These are phyloP conservation scores for Anacardium occidentale DNA, from an alignment of 345 rosid species.

Conservation along the genomic window DNA sequence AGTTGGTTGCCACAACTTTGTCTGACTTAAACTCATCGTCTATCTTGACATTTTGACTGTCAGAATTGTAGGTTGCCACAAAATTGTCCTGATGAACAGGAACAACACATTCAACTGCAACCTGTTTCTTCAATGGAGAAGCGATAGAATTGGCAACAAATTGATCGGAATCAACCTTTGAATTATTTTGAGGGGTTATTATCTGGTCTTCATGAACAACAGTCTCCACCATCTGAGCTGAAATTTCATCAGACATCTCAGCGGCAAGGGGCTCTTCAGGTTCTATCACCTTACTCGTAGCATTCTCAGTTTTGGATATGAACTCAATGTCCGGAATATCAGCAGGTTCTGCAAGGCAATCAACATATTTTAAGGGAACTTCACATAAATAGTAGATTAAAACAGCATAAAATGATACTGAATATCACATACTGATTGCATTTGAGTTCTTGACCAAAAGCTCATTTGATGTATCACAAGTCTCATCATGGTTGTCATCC, in stretches of 20 bases:
- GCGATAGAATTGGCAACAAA: not conserved
- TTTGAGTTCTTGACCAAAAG: constrained; percentile 6
- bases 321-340: not conserved
- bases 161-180: not conserved
- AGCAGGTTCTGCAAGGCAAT: constrained; percentile 17
- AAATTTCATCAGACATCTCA: not conserved
- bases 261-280: not conserved
- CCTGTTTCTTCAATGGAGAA: not conserved
- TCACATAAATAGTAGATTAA: not conserved
- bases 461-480: constrained; percentile 22
- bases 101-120: not conserved
- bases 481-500: constrained; percentile 20
- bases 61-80: too few relatives aligned
- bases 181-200: not conserved
- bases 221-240: not conserved
- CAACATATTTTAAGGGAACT: not conserved
- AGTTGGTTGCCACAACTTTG: not conserved
- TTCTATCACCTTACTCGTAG: constrained; percentile 4
- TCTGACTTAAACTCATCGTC: not conserved
- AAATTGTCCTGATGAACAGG: not conserved
- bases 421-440: constrained; percentile 26
- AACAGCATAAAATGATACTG: not conserved
- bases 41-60: too few relatives aligned
- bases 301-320: not conserved
- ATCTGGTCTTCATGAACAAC: not conserved